A percentile compares a stretch with the other conserved stretches of the same genome.
Conservation (phyloP, 2,329 filamentous ascomycete species). For the Pyrenochaeta sp. region DNA sequence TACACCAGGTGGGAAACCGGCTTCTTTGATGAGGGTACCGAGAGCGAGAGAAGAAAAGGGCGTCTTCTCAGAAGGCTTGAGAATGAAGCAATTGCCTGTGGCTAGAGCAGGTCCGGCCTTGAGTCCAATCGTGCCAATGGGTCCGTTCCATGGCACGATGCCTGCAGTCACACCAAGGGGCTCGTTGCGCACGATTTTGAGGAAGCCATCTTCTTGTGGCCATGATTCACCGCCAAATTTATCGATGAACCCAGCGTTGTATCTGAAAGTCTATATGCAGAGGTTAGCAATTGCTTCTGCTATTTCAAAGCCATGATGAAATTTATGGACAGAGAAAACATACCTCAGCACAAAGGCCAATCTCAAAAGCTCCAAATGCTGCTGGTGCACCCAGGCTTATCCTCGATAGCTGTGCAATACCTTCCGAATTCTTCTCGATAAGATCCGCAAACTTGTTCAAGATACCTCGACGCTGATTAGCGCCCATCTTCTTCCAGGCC, state of each 20-base stretch:
- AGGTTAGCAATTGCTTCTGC: slow-evolving; percentile 13
- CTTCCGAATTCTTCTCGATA: slow-evolving; percentile 32
- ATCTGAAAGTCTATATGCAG: slow-evolving; percentile 35
- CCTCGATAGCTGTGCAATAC: slow-evolving; percentile 47
- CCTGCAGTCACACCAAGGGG: slow-evolving; percentile 54
- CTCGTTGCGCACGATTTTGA: slow-evolving; percentile 53
- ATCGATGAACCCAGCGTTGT: slow-evolving; percentile 48
- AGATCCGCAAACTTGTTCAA: slow-evolving; percentile 45
- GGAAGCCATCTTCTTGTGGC: slow-evolving; percentile 58
- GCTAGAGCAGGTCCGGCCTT: slow-evolving; percentile 48
- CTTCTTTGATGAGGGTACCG: slow-evolving; percentile 45
- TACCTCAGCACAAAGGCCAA: slow-evolving; percentile 49
- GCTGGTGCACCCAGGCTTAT: slow-evolving; percentile 58
- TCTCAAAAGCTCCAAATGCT: slow-evolving; percentile 57
- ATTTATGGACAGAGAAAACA: no score
- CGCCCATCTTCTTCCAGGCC: slow-evolving; percentile 47
- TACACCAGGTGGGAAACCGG: slow-evolving; percentile 52
- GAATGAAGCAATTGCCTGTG: slow-evolving; percentile 48
- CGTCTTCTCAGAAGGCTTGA: slow-evolving; percentile 49
- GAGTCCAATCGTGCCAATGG: slow-evolving; percentile 49
- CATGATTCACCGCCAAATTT: slow-evolving; percentile 46
- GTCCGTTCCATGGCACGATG: slow-evolving; percentile 55
- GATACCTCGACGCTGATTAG: slow-evolving; percentile 38
- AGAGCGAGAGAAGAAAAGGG: slow-evolving; percentile 45
- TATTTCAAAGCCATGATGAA: slow-evolving; percentile 9